Conservation (phyloP, 805 yeast genomes). For the Hanseniaspora thailandica region DNA sequence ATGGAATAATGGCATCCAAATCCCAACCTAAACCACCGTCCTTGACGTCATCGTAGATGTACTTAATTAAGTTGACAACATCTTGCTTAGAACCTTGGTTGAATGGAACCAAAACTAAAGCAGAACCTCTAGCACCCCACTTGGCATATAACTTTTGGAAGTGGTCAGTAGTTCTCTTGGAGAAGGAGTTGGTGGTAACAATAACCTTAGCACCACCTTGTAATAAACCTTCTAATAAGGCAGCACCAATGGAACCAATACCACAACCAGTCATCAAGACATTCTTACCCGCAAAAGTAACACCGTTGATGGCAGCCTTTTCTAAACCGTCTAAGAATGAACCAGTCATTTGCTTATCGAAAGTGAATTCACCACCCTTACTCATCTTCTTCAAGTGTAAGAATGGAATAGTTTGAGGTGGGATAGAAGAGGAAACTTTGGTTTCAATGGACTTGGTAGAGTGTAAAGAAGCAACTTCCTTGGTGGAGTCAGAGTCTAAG, state of each 20-base stretch:
- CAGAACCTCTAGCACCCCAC: constrained; percentile 84
- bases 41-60: constrained; percentile 71
- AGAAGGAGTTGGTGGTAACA: constrained; percentile 92
- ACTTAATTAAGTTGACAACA: constrained; percentile 71
- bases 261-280: constrained; percentile 97
- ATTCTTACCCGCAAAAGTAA: constrained; percentile 74
- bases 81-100: constrained; percentile 96
- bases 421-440: constrained; percentile 62
- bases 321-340: constrained; percentile 81
- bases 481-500: constrained; percentile 43
- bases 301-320: constrained; percentile 87
- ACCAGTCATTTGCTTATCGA: constrained; percentile 67
- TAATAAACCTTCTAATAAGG: constrained; percentile 82
- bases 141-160: constrained; percentile 89
- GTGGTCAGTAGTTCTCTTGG: constrained; percentile 87
- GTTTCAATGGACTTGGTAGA: constrained; percentile 55
- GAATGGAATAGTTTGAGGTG: constrained; percentile 85
- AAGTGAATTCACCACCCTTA: constrained; percentile 65
- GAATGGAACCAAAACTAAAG: constrained; percentile 92
- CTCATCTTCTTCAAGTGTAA: constrained; percentile 77
- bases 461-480: constrained; percentile 77
- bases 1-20: constrained; percentile 88
- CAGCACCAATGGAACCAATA: constrained; percentile 97
- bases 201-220: constrained; percentile 97
- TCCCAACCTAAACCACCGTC: constrained; percentile 96